Conservation (phyloP, 2,329 filamentous ascomycete species). For the Golovinomyces cichoracearum region DNA sequence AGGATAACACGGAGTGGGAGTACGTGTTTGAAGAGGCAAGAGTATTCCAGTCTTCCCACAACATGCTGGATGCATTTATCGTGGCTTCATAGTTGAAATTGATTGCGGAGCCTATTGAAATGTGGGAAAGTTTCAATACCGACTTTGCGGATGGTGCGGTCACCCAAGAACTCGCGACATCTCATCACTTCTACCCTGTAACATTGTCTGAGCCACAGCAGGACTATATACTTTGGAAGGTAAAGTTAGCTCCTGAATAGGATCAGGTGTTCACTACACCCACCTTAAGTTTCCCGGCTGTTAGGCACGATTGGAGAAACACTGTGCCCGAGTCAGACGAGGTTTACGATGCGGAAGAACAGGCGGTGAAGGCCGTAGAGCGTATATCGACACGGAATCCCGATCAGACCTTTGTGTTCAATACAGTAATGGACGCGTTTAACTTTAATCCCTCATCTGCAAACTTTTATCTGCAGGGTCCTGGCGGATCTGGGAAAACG, state of each 20-base stretch:
- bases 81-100: not conserved
- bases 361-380: too few species aligned
- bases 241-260: too few species aligned
- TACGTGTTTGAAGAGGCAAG: not conserved
- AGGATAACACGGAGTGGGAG: too few species aligned
- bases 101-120: not conserved
- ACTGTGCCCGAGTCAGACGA: not conserved
- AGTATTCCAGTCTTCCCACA: not conserved
- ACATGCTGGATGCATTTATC: not conserved
- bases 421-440: not conserved
- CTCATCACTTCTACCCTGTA: too few species aligned
- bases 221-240: too few species aligned
- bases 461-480: not conserved
- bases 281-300: not conserved
- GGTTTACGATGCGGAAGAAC: not conserved
- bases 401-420: too few species aligned
- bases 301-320: not conserved
- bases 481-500: not conserved
- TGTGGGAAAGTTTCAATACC: not conserved
- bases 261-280: not conserved
- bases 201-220: too few species aligned
- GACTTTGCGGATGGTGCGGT: too few species aligned
- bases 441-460: not conserved
- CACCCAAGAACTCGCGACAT: too few species aligned
- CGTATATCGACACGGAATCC: too few species aligned